Conservation (phyloP, 192 early-diverging fungal genomes). For the Backusella sp. region DNA sequence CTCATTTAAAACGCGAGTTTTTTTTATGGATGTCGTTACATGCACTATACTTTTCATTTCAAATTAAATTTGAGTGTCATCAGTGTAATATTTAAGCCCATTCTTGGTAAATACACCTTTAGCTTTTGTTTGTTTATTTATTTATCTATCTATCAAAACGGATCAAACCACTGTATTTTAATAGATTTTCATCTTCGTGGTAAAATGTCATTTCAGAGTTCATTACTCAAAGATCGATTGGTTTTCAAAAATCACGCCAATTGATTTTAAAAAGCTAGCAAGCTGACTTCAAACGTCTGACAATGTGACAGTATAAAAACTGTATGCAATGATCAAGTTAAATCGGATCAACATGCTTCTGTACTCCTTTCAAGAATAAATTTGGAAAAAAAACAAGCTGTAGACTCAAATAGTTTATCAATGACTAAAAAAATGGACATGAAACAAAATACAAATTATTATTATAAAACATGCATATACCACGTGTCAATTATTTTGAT, state of each 20-base stretch:
- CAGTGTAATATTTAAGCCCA: too few species aligned
- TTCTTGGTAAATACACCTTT: too few species aligned
- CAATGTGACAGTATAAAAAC: background rate
- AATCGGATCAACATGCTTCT: background rate
- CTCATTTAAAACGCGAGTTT: too few species aligned
- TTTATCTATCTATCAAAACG: too few species aligned
- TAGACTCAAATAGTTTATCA: background rate
- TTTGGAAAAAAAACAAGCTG: background rate
- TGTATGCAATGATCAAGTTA: background rate
- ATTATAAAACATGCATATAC: background rate
- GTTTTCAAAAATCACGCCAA: background rate
- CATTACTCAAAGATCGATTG: background rate
- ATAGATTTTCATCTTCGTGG: background rate
- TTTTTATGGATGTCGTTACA: too few species aligned
- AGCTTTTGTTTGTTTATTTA: too few species aligned
- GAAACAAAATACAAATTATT: constrained; percentile 4
- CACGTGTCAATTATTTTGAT: background rate
- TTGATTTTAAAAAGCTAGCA: background rate
- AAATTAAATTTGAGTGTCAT: too few species aligned
- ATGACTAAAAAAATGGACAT: background rate
- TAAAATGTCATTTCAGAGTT: background rate
- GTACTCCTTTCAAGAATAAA: background rate
- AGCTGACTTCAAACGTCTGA: background rate
- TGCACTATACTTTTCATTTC: too few species aligned
- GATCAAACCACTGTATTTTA: background rate